Percentiles rank a stretch among this genome's conserved stretches.
Conservation (phyloP, 805 yeast species). For the Lipomyces japonicus region DNA sequence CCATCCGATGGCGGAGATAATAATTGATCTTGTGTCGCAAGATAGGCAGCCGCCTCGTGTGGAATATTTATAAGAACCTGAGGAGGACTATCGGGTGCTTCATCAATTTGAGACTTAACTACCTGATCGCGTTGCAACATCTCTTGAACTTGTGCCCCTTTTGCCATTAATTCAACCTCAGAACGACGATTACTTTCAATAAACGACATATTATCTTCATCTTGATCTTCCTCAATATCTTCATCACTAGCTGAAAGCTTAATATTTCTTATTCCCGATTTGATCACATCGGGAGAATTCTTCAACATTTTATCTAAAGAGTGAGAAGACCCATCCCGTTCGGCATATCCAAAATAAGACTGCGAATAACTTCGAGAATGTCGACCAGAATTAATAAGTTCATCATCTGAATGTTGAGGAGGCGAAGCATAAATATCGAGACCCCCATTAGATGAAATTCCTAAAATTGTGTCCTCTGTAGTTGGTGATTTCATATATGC, state of each 20-base stretch:
- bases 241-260: not conserved
- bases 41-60: conserved; percentile 8
- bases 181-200: conserved; percentile 4
- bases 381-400: no score
- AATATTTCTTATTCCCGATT: not conserved
- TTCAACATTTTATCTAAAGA: conserved; percentile 5
- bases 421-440: no score
- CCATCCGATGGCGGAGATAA: conserved; percentile 6
- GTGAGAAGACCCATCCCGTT: not conserved
- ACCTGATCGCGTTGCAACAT: not conserved
- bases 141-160: conserved; percentile 11
- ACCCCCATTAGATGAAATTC: no score
- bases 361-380: no score
- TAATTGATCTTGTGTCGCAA: conserved; percentile 1
- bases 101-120: not conserved
- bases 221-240: conserved; percentile 1
- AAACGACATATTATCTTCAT: conserved; percentile 8
- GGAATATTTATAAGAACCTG: conserved; percentile 7
- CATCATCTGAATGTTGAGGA: not conserved
- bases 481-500: conserved; percentile 1
- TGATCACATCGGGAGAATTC: not conserved
- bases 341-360: not conserved
- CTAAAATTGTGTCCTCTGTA: no score
- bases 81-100: not conserved
- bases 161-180: conserved; percentile 13